Evolutionary conservation across 1,284 basidiomycete genomes (phyloP).

Genomic region (Ganoderma multipileum): DNA sequence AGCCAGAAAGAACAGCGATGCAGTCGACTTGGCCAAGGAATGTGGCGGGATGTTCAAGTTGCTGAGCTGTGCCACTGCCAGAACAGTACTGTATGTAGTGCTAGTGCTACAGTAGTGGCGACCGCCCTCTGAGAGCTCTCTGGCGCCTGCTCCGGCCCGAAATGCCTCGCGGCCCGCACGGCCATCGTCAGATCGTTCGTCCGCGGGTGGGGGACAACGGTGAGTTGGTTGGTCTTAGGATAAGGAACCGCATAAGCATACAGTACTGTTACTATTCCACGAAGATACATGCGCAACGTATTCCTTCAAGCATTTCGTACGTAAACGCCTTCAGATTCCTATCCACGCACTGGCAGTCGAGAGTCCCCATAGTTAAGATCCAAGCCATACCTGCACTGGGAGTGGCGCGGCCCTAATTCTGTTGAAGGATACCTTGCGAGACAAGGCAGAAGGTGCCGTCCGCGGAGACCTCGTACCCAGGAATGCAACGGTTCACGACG

Average conservation of each 20-base stretch:
- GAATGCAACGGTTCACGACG: slow-evolving; percentile 51
- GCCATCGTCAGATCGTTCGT: too few relatives aligned
- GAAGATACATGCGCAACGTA: neutral
- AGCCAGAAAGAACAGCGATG: neutral
- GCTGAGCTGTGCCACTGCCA: too few relatives aligned
- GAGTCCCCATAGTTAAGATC: neutral
- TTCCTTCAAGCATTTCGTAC: neutral
- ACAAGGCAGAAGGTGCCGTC: slow-evolving; percentile 28
- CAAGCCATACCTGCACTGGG: neutral
- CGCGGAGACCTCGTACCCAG: slow-evolving; percentile 46
- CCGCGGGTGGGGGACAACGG: too few relatives aligned
- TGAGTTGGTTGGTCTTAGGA: too few relatives aligned
- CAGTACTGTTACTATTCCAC: neutral
- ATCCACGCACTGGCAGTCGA: neutral
- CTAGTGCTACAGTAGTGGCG: too few relatives aligned
- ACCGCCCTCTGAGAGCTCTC: too few relatives aligned
- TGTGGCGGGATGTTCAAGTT: neutral
- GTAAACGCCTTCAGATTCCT: neutral
- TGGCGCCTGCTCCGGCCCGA: neutral
- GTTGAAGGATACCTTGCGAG: neutral
- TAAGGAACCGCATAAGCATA: neutral
- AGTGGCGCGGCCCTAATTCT: neutral
- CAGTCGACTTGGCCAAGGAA: neutral
- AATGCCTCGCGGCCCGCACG: too few relatives aligned
- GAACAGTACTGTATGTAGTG: too few relatives aligned